Evolutionary conservation across 148 eudicot genomes (phyloP).

Genomic region (Persicaria maculosa): DNA sequence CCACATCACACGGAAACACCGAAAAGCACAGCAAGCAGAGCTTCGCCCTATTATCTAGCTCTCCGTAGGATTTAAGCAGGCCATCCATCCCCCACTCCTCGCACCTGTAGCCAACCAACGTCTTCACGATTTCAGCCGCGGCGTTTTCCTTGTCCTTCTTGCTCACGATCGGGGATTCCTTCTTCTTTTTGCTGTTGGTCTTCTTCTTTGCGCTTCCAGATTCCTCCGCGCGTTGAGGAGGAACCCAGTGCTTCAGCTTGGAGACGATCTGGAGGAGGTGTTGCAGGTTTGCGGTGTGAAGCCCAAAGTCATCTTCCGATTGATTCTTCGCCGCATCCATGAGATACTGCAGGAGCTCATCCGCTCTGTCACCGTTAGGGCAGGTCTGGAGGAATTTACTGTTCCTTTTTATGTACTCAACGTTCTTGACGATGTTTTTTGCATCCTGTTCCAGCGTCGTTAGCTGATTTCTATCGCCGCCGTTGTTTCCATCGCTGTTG

Average conservation of each 20-base stretch:
- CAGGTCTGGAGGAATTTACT: background rate
- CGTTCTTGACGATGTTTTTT: slow-evolving; percentile 1
- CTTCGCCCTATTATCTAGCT: background rate
- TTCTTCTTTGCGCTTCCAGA: background rate
- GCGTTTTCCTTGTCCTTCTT: slow-evolving; percentile 3
- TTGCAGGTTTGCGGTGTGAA: background rate
- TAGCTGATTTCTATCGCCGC: background rate
- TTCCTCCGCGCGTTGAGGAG: background rate
- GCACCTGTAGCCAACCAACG: background rate
- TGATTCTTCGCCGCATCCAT: background rate
- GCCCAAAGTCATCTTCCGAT: background rate
- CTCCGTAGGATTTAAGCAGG: slow-evolving; percentile 5
- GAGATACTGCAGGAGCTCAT: background rate
- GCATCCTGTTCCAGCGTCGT: background rate
- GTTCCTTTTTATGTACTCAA: background rate
- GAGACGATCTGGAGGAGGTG: slow-evolving; percentile 3
- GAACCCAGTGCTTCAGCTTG: slow-evolving; percentile 8
- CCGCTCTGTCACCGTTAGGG: background rate
- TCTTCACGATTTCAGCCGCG: background rate
- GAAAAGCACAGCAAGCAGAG: slow-evolving; percentile 11
- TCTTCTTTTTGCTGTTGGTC: slow-evolving; percentile 1
- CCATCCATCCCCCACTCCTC: slow-evolving; percentile 8
- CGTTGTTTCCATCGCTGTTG: background rate
- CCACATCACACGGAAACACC: background rate
- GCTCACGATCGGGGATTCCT: slow-evolving; percentile 8